Conservation (phyloP, 169 alveolate species). For the Plasmodium inui region DNA sequence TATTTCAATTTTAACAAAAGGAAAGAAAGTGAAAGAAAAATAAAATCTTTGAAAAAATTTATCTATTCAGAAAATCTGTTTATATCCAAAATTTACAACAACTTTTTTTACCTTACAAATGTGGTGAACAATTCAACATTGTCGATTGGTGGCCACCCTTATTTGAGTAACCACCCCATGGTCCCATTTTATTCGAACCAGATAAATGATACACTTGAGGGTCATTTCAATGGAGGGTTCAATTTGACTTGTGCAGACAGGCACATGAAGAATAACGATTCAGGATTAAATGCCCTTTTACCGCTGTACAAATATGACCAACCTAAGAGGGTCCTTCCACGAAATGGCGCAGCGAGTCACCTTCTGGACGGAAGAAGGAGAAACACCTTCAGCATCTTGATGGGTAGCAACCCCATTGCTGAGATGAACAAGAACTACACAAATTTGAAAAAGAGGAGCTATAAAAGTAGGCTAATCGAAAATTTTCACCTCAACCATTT, state of each 20-base stretch:
- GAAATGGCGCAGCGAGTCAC: background rate
- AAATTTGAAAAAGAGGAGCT: constrained; percentile 54
- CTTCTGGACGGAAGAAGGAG: constrained; percentile 10
- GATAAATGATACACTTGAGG: background rate
- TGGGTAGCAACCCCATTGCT: background rate
- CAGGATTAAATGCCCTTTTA: background rate
- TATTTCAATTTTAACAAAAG: constrained; percentile 41
- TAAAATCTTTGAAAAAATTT: constrained; percentile 52
- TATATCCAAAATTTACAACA: constrained; percentile 35
- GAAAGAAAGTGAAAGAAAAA: constrained; percentile 53
- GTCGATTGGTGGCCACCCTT: background rate
- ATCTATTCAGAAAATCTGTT: constrained; percentile 62
- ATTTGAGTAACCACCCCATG: background rate
- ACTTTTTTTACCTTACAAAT: constrained; percentile 16
- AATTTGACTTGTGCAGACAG: background rate
- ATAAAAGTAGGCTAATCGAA: constrained; percentile 37
- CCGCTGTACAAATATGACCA: background rate
- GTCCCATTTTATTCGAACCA: constrained; percentile 8
- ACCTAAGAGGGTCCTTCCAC: background rate
- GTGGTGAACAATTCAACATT: background rate
- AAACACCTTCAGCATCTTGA: constrained; percentile 13
- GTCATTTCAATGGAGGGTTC: background rate
- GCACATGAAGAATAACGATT: background rate
- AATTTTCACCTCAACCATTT: constrained; percentile 15
- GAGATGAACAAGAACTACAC: constrained; percentile 14